phyloP scores from a whole-genome alignment of 2,329 filamentous ascomycete genomes.

The Phoma sp. region DNA sequence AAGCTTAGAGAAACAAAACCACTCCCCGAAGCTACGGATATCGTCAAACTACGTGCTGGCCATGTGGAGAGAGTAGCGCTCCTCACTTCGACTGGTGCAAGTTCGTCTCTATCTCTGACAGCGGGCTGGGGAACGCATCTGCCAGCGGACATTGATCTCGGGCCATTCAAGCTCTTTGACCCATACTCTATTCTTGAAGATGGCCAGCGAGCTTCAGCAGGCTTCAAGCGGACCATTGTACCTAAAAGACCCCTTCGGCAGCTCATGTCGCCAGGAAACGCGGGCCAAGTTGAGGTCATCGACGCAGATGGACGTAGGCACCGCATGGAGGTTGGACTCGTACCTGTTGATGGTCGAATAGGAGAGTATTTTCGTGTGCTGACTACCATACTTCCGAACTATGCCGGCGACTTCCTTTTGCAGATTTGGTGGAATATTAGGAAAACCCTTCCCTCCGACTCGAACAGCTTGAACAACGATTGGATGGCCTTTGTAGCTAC shows the following conservation, averaged over 20 bases:
- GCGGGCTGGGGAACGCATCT: conserved; percentile 48
- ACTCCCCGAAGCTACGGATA: conserved; percentile 35
- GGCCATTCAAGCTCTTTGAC: conserved; percentile 41
- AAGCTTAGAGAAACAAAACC: conserved; percentile 32
- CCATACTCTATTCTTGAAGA: conserved; percentile 40
- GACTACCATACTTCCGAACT: conserved; percentile 42
- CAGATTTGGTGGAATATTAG: conserved; percentile 49
- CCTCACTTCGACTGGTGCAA: conserved; percentile 29
- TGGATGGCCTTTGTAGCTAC: conserved; percentile 51
- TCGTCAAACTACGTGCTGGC: conserved; percentile 41
- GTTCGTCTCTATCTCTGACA: conserved; percentile 35
- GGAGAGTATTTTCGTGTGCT: conserved; percentile 42
- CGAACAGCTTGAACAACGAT: conserved; percentile 29
- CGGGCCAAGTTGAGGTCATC: conserved; percentile 38
- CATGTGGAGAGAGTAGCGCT: conserved; percentile 40
- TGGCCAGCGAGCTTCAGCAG: conserved; percentile 39
- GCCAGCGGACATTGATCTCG: conserved; percentile 34
- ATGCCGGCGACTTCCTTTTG: conserved; percentile 45
- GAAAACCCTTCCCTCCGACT: conserved; percentile 25
- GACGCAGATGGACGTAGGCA: conserved; percentile 43
- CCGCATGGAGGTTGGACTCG: conserved; percentile 39
- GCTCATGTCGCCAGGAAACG: conserved; percentile 32
- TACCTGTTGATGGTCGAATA: conserved; percentile 36
- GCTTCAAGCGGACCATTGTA: conserved; percentile 41
- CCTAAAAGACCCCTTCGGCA: conserved; percentile 28